Percentiles rank a stretch among this genome's conserved stretches.
Evolutionary conservation across 768 basidiomycete genomes (phyloP).

Genomic region (Amanita pseudoporphyria): DNA sequence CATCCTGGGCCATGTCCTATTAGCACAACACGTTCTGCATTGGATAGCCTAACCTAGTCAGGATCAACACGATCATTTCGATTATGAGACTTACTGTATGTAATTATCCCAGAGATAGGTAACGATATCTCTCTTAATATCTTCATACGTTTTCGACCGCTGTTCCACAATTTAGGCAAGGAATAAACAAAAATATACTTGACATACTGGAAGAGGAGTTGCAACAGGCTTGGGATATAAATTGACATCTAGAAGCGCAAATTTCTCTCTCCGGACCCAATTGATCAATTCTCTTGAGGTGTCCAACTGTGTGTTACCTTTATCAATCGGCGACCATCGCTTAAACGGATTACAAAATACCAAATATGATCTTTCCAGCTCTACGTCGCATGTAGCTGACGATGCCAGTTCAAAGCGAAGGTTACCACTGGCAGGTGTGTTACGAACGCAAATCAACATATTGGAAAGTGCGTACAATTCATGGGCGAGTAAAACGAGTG

Average conservation of each 20-base stretch:
- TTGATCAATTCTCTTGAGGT: conserved; percentile 69
- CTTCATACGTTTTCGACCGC: conserved; percentile 32
- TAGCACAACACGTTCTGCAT: conserved; percentile 63
- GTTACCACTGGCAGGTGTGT: conserved; percentile 57
- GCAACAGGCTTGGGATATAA: conserved; percentile 54
- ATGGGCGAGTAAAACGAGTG: conserved; percentile 82
- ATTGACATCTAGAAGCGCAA: conserved; percentile 81
- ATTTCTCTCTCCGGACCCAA: conserved; percentile 64
- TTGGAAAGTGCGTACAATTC: conserved; percentile 65
- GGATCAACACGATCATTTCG: neutral
- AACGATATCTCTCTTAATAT: conserved; percentile 49
- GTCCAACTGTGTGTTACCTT: conserved; percentile 53
- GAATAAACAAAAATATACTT: neutral
- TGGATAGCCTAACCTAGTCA: conserved; percentile 49
- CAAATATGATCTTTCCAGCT: conserved; percentile 77
- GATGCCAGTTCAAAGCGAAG: conserved; percentile 77
- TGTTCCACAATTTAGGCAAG: conserved; percentile 10
- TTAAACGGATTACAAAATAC: conserved; percentile 31
- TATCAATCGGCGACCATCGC: neutral
- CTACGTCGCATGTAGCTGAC: conserved; percentile 59
- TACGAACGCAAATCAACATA: neutral
- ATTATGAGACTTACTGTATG: conserved; percentile 57
- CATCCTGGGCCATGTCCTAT: conserved; percentile 88
- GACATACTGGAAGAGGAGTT: conserved; percentile 8
- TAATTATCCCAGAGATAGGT: conserved; percentile 96